phyloP scores from a whole-genome alignment of 1,284 basidiomycete genomes.

The Anthracocystis walkeri region DNA sequence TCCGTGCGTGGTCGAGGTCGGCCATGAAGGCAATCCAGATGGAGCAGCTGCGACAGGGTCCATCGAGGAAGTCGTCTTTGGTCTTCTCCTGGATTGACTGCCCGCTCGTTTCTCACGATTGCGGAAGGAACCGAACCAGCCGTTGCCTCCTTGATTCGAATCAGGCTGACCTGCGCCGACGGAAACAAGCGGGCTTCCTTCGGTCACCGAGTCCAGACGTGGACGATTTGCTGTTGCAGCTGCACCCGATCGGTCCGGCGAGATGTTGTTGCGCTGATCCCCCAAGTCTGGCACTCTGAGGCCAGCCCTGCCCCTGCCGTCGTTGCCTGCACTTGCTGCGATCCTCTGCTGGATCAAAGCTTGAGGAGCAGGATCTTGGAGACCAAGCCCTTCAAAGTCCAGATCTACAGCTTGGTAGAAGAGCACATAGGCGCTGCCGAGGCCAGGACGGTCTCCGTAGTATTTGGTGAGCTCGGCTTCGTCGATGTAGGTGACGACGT shows the following conservation, averaged over 20 bases:
- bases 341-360: conserved; percentile 22
- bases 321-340: conserved; percentile 2
- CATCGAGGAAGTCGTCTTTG: conserved; percentile 36
- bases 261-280: conserved; percentile 24
- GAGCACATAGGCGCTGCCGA: conserved; percentile 93
- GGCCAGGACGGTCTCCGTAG: conserved; percentile 84
- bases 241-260: conserved; percentile 29
- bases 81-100: conserved; percentile 42
- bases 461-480: conserved; percentile 91
- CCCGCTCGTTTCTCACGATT: conserved; percentile 44
- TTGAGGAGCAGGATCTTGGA: conserved; percentile 33
- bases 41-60: conserved; percentile 10
- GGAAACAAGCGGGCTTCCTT: conserved; percentile 22
- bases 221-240: conserved; percentile 29
- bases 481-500: conserved; percentile 86
- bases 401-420: conserved; percentile 92
- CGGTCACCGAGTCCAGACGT: conserved; percentile 38
- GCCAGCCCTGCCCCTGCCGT: conserved; percentile 30
- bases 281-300: conserved; percentile 19
- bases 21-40: conserved; percentile 9
- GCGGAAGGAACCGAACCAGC: conserved; percentile 55
- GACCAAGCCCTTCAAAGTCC: conserved; percentile 52
- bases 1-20: conserved; percentile 13
- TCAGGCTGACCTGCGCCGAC: conserved; percentile 19
- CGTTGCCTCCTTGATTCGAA: conserved; percentile 23